Percentiles rank a stretch among this genome's conserved stretches.
Evolutionary conservation across 148 eudicot genomes (phyloP).

Genomic region (Rhododendron ferrugineum): DNA sequence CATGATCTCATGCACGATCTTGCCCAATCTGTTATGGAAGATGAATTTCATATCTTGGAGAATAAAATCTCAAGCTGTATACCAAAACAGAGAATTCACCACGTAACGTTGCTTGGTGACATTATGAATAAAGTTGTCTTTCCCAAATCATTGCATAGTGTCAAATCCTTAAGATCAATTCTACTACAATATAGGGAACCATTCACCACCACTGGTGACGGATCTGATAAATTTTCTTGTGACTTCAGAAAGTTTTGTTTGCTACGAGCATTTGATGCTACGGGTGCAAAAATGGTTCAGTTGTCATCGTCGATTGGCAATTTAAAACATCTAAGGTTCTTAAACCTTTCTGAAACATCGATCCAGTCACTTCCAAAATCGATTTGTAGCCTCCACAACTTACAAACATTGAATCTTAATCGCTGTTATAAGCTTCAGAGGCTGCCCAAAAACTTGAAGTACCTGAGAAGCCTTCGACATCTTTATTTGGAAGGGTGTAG

Average conservation of each 20-base stretch:
- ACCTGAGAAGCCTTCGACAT: not conserved
- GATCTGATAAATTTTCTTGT: not conserved
- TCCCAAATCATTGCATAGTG: not conserved
- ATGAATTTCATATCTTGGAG: not conserved
- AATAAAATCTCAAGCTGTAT: not conserved
- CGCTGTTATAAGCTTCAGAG: not conserved
- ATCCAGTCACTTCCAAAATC: not conserved
- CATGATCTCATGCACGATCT: constrained; percentile 12
- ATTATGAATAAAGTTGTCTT: not conserved
- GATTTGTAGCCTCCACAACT: not conserved
- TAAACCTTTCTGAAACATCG: not conserved
- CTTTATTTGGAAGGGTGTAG: not conserved
- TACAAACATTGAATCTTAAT: not conserved
- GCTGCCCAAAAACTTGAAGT: not conserved
- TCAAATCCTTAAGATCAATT: not conserved
- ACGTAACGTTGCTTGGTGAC: not conserved
- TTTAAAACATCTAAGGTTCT: too few relatives aligned
- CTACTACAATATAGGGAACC: not conserved
- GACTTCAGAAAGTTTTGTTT: not conserved
- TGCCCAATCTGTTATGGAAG: not conserved
- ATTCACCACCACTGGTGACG: accelerated
- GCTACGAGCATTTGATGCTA: not conserved
- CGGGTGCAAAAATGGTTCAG: not conserved
- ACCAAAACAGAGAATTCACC: not conserved
- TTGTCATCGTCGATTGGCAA: not conserved